Base-by-base conservation (phyloP, 352 stramenopile genomes). In the Halophytophthora batemanensis region DNA sequence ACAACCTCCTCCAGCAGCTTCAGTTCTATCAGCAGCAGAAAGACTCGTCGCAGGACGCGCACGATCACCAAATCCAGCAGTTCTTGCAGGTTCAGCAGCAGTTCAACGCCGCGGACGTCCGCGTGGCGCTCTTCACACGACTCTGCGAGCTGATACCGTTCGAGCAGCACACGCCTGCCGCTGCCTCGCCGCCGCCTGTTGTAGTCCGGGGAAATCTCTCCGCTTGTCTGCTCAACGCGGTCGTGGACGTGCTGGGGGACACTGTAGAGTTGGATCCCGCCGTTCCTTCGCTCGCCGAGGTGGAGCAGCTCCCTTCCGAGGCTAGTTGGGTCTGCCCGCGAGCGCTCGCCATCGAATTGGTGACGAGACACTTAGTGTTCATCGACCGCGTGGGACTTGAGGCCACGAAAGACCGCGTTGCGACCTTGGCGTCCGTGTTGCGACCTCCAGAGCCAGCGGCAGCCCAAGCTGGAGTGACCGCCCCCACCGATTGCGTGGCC, bases 171-270 rank as follows among this genome's bases (percentile, higher is more conserved):
- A 36, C 4, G 11, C 1, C 19, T n/a, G 6, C 28, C 10, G 39
- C 50, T 0, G 22, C 50, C 7, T 44, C 22, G 1, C 28, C 46
- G 12, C 33, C 38, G 10, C n/a, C 50, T 11, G 55, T 48, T 0
- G 21, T 44, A 12, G 41, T 64, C 6, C 45, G 43, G 10, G 69
- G 69, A 15, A 85, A 84, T 54, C 28, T 86, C 11, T 71, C 66
- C 21, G 47, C 63, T 19, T 74, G 64, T 38, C 52, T 69, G 14
- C n/a, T 74, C 21, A 71, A 78, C 56, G 66, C 67, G 1, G 33
- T 85, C 5, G 38, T 88, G 4, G 80, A 90, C 48, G 54, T 82
- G 21, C 52, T 90, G 2, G 71, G 72, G n/a, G 80, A 90, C 47
- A 35, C 85, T 5, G 53, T 88, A 14, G 80, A 90, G 53, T 50